phyloP scores from a whole-genome alignment of 768 basidiomycete genomes.

The Phanerochaete sordida region DNA sequence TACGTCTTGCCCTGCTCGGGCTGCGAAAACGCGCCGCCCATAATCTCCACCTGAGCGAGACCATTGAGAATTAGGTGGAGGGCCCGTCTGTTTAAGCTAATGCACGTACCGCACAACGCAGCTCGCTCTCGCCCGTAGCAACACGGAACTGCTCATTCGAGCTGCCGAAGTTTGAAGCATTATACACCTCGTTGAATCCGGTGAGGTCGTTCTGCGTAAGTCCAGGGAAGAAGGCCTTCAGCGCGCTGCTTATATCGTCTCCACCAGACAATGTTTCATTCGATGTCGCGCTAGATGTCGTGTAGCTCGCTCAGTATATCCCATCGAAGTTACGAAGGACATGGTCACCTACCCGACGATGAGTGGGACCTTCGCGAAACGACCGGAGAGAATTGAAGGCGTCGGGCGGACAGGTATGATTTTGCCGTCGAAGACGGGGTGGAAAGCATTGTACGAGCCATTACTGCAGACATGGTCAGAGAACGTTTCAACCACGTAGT shows the following conservation, averaged over 20 bases:
- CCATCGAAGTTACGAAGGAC: neutral
- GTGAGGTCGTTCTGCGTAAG: constrained; percentile 36
- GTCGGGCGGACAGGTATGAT: constrained; percentile 51
- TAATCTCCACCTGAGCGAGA: constrained; percentile 36
- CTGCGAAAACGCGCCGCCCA: constrained; percentile 39
- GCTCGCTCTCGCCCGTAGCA: constrained; percentile 44
- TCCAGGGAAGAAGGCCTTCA: constrained; percentile 42
- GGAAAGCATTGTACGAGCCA: constrained; percentile 45
- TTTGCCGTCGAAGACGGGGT: constrained; percentile 53
- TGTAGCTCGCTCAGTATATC: neutral
- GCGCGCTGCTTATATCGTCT: constrained; percentile 31
- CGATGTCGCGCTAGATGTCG: constrained; percentile 43
- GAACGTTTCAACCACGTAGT: neutral
- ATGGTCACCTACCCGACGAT: constrained; percentile 50
- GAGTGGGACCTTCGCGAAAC: constrained; percentile 48
- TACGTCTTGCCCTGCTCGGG: constrained; percentile 31
- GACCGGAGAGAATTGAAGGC: constrained; percentile 37
- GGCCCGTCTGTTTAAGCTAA: neutral
- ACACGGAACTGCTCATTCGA: constrained; percentile 39
- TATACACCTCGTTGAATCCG: constrained; percentile 40
- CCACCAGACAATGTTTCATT: constrained; percentile 53
- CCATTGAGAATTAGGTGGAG: neutral
- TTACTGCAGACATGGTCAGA: constrained; percentile 22
- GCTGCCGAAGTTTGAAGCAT: constrained; percentile 40
- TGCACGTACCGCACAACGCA: constrained; percentile 51